Percentiles rank a stretch among this genome's conserved stretches.
These are phyloP conservation scores for Aspergillus bridgeri DNA, from an alignment of 495 filamentous ascomycete species.

Conservation along the genomic window DNA sequence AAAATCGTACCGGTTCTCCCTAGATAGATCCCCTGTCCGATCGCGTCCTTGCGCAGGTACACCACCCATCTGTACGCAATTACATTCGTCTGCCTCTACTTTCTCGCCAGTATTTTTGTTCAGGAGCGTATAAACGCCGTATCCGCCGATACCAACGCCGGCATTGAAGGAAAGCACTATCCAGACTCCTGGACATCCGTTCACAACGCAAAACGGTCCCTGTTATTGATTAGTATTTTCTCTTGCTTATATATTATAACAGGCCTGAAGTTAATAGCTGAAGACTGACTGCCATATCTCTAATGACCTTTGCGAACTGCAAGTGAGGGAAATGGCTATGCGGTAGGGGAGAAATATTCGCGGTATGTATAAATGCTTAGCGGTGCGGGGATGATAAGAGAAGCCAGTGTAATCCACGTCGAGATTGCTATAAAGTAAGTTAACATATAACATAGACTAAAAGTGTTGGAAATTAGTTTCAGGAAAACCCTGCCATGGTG, in stretches of 20 bases:
- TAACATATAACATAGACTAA: background rate
- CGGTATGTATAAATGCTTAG: background rate
- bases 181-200: background rate
- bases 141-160: background rate
- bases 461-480: background rate
- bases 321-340: background rate
- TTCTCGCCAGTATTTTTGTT: background rate
- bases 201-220: background rate
- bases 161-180: background rate
- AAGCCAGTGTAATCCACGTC: background rate
- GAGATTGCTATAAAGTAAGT: background rate
- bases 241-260: background rate
- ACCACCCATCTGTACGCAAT: background rate
- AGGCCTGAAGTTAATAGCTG: background rate
- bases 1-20: background rate
- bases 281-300: background rate
- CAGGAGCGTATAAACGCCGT: background rate
- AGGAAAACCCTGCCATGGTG: background rate
- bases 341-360: background rate
- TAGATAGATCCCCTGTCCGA: background rate
- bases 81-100: background rate
- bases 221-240: background rate
- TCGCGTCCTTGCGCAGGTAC: background rate
- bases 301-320: background rate
- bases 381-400: background rate